Evolutionary conservation across 1,284 basidiomycete genomes (phyloP).

Genomic region (Ganoderma multipileum): DNA sequence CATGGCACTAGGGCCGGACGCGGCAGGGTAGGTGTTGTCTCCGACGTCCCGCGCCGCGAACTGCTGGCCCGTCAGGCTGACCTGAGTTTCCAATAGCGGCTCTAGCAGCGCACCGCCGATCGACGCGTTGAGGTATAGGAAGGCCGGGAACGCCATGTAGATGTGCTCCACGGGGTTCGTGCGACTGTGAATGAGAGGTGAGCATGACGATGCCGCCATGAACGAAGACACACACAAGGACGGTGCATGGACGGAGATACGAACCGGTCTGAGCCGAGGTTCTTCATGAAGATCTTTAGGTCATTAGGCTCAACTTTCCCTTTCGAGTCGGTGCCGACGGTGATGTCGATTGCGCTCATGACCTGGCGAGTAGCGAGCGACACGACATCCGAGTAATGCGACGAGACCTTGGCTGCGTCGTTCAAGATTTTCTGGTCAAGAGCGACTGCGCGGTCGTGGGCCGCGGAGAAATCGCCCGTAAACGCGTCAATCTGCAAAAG

Average conservation of each 20-base stretch:
- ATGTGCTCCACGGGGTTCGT: slow-evolving; percentile 56
- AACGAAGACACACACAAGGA: not conserved
- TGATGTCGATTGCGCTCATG: slow-evolving; percentile 48
- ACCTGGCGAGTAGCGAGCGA: slow-evolving; percentile 50
- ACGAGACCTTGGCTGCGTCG: slow-evolving; percentile 33
- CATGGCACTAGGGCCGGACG: slow-evolving; percentile 11
- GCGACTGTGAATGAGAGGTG: slow-evolving; percentile 25
- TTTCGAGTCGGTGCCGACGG: slow-evolving; percentile 38
- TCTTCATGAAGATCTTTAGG: slow-evolving; percentile 55
- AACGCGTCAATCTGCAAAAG: slow-evolving; percentile 36
- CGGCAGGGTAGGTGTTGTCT: slow-evolving; percentile 25
- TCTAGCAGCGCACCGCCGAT: slow-evolving; percentile 49
- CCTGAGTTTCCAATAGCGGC: slow-evolving; percentile 54
- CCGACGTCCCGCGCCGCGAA: slow-evolving; percentile 53
- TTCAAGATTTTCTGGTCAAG: slow-evolving; percentile 36
- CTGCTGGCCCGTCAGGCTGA: slow-evolving; percentile 32
- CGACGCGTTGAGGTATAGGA: slow-evolving; percentile 53
- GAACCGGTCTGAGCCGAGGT: slow-evolving; percentile 26
- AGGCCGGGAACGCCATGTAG: slow-evolving; percentile 53
- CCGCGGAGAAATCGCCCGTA: slow-evolving; percentile 34
- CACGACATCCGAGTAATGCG: slow-evolving; percentile 48
- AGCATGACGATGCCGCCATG: not conserved
- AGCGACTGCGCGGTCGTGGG: slow-evolving; percentile 28
- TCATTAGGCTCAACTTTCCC: slow-evolving; percentile 47
- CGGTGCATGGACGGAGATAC: not conserved